A percentile compares a stretch with the other conserved stretches of the same genome.
Evolutionary conservation across 75 land plant genomes (phyloP).

Genomic region (Selaginella moellendorffii): DNA sequence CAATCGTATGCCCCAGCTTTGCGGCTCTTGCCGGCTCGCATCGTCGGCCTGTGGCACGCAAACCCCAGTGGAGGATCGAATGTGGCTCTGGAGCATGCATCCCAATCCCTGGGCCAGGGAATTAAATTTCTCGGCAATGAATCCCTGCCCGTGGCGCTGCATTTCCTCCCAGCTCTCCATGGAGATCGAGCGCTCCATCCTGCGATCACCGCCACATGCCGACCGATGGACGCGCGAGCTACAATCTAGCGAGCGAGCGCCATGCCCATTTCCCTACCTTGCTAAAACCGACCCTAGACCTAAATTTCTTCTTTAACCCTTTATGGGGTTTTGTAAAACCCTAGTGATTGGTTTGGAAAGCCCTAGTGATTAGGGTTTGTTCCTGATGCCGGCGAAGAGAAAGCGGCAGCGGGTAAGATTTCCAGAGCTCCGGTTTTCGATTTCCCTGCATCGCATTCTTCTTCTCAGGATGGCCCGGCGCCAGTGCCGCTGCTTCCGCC

Average conservation of each 20-base stretch:
- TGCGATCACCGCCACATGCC: constrained; percentile 5
- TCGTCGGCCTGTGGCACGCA: constrained; percentile 15
- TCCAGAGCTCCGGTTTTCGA: background rate
- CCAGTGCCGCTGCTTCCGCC: constrained; percentile 59
- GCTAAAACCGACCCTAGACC: no score
- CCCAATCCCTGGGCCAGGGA: constrained; percentile 52
- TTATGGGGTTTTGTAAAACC: no score
- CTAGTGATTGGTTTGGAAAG: no score
- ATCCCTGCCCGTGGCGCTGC: constrained; percentile 83
- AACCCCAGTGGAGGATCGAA: constrained; percentile 25
- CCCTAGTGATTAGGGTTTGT: background rate
- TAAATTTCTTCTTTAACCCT: no score
- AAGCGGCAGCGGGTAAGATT: background rate
- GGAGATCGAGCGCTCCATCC: background rate
- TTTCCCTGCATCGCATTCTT: no score
- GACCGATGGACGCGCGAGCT: constrained; percentile 6
- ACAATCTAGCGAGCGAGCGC: no score
- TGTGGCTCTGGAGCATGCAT: constrained; percentile 56
- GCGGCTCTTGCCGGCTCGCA: background rate
- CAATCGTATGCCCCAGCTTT: background rate
- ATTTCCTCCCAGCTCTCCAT: constrained; percentile 45
- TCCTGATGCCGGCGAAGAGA: background rate
- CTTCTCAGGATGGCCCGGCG: background rate
- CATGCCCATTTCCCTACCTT: no score
- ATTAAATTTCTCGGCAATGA: constrained; percentile 42